These are phyloP conservation scores for Solanum raphanifolium DNA, from an alignment of 257 asterid species.

Conservation along the genomic window DNA sequence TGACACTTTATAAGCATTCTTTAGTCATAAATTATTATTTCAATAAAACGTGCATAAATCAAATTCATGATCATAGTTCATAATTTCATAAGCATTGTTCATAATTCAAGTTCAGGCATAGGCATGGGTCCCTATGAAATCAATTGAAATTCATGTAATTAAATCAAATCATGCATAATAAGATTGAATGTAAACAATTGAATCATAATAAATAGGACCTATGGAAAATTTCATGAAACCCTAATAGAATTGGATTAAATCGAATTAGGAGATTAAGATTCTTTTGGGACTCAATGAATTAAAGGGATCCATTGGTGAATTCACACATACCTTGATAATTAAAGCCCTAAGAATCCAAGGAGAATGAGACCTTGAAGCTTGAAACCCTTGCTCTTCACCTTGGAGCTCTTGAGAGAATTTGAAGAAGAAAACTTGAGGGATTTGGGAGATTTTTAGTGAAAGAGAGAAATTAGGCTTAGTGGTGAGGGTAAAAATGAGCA, in stretches of 20 bases:
- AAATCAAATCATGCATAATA: no score
- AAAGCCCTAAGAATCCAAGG: neutral
- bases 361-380: neutral
- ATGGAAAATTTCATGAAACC: neutral
- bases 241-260: neutral
- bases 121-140: no score
- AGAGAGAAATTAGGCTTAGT: neutral
- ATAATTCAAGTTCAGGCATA: no score
- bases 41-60: no score
- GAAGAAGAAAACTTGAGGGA: neutral
- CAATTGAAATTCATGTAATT: no score
- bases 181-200: no score
- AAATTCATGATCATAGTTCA: no score
- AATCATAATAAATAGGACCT: no score
- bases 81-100: no score
- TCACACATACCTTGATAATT: neutral
- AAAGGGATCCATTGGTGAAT: neutral
- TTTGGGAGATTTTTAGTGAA: neutral
- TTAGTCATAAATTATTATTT: no score
- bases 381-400: neutral
- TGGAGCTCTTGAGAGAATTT: neutral
- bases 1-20: no score
- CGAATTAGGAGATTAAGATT: no score
- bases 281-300: neutral
- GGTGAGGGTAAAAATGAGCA: neutral